Conservation (phyloP, 768 basidiomycete genomes). For the Boletus fagicola region DNA sequence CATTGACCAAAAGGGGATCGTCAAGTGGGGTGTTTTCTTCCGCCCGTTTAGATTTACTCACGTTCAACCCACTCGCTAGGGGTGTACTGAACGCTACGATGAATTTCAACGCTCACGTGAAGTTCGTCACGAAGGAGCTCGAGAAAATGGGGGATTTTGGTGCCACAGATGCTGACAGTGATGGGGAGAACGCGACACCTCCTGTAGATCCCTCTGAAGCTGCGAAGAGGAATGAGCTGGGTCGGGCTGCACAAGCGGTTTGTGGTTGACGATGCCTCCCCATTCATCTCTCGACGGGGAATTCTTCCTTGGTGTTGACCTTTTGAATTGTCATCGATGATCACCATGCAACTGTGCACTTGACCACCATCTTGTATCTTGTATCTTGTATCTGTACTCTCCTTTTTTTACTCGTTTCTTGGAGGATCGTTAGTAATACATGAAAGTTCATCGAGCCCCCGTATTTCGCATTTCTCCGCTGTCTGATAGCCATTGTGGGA, state of each 20-base stretch:
- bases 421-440: slow-evolving; percentile 1
- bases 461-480: slow-evolving; percentile 7
- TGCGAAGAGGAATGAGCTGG: slow-evolving; percentile 20
- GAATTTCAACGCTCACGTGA: slow-evolving; percentile 63
- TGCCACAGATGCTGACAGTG: not conserved
- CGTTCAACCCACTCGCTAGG: slow-evolving; percentile 31
- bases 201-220: slow-evolving; percentile 7
- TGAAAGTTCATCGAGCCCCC: slow-evolving; percentile 1
- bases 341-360: not conserved
- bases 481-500: slow-evolving; percentile 11
- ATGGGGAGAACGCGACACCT: not conserved
- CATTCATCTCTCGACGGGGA: not conserved
- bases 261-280: slow-evolving; percentile 12
- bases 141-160: slow-evolving; percentile 39
- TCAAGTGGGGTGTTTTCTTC: slow-evolving; percentile 44
- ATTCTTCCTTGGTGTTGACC: slow-evolving; percentile 6
- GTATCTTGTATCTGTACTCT: not conserved
- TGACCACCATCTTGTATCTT: not conserved
- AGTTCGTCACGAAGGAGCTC: slow-evolving; percentile 70
- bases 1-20: slow-evolving; percentile 66
- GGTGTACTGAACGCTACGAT: slow-evolving; percentile 59
- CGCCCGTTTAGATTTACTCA: slow-evolving; percentile 3
- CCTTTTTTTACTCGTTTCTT: not conserved
- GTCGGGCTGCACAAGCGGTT: slow-evolving; percentile 20
- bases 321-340: slow-evolving; percentile 4